Evolutionary conservation across 306 rosid species (phyloP).

Genomic region (Albizia julibrissin): DNA sequence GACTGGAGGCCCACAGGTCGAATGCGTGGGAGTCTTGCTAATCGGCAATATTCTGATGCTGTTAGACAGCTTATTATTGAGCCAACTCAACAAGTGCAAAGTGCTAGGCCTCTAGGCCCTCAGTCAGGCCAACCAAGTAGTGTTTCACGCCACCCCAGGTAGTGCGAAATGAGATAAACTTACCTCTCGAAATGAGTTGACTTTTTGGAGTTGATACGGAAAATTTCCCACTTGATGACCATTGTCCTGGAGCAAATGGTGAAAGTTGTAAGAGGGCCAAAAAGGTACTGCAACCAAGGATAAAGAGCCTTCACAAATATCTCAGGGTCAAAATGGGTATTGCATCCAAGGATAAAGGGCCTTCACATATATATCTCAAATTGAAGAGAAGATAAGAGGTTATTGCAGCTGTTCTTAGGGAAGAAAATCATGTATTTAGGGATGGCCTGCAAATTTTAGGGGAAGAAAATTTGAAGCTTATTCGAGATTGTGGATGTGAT

Average conservation of each 20-base stretch:
- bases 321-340: background rate
- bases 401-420: background rate
- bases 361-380: background rate
- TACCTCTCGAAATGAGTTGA: no score
- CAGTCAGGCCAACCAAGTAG: slow-evolving; percentile 29
- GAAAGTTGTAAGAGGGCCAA: no score
- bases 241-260: no score
- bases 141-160: slow-evolving; percentile 14
- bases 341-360: no score
- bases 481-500: background rate
- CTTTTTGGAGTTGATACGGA: no score
- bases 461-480: background rate
- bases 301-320: no score
- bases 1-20: slow-evolving; percentile 64
- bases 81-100: slow-evolving; percentile 56
- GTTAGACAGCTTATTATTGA: slow-evolving; percentile 48
- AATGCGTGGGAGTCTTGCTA: slow-evolving; percentile 88
- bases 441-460: background rate
- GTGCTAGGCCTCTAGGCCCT: slow-evolving; percentile 10
- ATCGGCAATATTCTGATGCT: slow-evolving; percentile 47
- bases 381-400: no score
- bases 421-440: background rate
- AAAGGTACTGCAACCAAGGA: no score
- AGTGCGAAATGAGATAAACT: background rate
- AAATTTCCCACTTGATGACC: no score